A percentile compares a stretch with the other conserved stretches of the same genome.
Evolutionary conservation across 78 protist species (phyloP).

Genomic region (Anaeramoeba flamelloides): DNA sequence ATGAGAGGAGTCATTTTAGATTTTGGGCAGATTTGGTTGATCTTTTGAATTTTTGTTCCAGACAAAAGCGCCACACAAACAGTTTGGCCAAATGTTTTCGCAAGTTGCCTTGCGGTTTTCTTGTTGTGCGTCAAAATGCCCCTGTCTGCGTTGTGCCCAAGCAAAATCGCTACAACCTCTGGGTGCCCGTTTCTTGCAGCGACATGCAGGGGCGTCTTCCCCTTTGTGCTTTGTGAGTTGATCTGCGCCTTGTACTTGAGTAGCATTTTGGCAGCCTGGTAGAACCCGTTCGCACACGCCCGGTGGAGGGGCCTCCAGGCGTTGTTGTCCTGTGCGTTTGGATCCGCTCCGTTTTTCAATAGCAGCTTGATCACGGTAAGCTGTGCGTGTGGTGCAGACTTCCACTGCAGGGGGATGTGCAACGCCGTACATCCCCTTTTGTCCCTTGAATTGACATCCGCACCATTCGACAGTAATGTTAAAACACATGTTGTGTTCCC

Average conservation of each 20-base stretch:
- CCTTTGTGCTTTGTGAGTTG: background rate
- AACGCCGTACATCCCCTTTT: background rate
- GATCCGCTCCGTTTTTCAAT: background rate
- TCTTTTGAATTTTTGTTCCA: background rate
- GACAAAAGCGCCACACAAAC: too few species aligned
- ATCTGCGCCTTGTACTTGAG: background rate
- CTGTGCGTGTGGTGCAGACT: background rate
- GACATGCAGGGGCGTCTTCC: background rate
- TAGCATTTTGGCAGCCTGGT: background rate
- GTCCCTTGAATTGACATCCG: background rate
- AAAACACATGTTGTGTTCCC: background rate
- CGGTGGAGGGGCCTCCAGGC: background rate
- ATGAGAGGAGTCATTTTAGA: background rate
- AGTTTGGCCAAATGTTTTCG: too few species aligned
- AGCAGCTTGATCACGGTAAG: background rate
- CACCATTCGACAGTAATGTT: background rate
- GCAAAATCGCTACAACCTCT: background rate
- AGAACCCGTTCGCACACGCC: background rate
- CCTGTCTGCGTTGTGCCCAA: background rate
- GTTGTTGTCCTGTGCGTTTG: background rate
- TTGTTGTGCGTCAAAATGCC: too few species aligned
- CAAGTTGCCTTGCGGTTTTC: too few species aligned
- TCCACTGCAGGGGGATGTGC: too few species aligned
- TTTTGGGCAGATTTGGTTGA: background rate
- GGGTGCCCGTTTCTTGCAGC: background rate